Percentiles rank a stretch among this genome's conserved stretches.
Conservation (phyloP, 805 yeast genomes). For the Candida ovalis region DNA sequence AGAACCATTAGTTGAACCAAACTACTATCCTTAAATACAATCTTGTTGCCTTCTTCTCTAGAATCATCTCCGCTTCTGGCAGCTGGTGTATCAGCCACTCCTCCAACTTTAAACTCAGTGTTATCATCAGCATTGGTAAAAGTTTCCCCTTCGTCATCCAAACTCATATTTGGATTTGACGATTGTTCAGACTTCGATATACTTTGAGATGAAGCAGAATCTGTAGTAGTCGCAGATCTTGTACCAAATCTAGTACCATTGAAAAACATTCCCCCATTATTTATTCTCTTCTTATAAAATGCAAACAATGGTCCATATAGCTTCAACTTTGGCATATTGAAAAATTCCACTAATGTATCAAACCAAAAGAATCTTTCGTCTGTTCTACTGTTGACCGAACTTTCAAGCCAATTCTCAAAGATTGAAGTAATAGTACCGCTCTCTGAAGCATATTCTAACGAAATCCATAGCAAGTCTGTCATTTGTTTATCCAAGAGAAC, state of each 20-base stretch:
- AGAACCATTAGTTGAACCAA: conserved; percentile 25
- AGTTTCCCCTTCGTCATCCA: conserved; percentile 22
- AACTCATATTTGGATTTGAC: conserved; percentile 8
- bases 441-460: conserved; percentile 27
- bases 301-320: conserved; percentile 22
- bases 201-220: conserved; percentile 5
- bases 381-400: conserved; percentile 7
- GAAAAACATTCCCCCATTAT: conserved; percentile 30
- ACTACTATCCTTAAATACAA: conserved; percentile 5
- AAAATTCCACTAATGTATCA: conserved; percentile 24
- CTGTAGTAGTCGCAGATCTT: background rate
- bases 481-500: conserved; percentile 14
- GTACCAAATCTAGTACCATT: conserved; percentile 8
- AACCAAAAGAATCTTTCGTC: conserved; percentile 27
- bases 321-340: conserved; percentile 23
- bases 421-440: conserved; percentile 18
- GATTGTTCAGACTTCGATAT: background rate
- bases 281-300: conserved; percentile 26
- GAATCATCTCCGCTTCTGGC: conserved; percentile 2
- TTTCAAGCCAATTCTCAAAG: conserved; percentile 21
- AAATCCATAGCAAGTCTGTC: conserved; percentile 30
- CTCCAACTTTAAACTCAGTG: conserved; percentile 15
- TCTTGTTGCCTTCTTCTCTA: conserved; percentile 1
- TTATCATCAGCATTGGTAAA: conserved; percentile 17
- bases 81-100: background rate